Percentiles rank a stretch among this genome's conserved stretches.
Conservation (phyloP, 495 filamentous ascomycete species). For the Schizothecium vesticola region DNA sequence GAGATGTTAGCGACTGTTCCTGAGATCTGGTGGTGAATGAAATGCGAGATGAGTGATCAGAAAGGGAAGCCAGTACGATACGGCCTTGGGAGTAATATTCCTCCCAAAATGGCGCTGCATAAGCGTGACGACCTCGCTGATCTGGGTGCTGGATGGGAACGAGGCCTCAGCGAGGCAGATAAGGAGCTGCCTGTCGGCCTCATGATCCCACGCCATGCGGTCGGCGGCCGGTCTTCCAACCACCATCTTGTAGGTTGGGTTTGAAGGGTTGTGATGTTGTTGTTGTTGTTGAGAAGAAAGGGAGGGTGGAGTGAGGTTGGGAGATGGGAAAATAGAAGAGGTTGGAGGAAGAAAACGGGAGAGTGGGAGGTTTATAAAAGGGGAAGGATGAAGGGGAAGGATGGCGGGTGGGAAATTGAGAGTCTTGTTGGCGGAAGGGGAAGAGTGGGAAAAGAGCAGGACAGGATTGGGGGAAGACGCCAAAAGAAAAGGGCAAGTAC, state of each 20-base stretch:
- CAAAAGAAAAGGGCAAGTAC: conserved; percentile 15
- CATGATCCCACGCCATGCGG: conserved; percentile 29
- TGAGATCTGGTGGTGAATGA: neutral
- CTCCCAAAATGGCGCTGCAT: conserved; percentile 22
- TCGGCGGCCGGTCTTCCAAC: neutral
- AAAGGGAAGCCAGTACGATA: conserved; percentile 18
- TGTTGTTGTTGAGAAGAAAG: conserved; percentile 2
- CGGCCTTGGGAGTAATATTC: conserved; percentile 27
- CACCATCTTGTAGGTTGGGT: neutral
- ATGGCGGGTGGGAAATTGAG: too few relatives aligned
- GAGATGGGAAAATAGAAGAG: neutral
- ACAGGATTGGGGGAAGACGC: neutral
- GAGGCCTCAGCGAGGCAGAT: conserved; percentile 14
- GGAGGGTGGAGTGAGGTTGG: neutral
- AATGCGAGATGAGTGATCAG: neutral
- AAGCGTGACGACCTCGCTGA: conserved; percentile 14
- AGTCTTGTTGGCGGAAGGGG: neutral
- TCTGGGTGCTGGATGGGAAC: conserved; percentile 14
- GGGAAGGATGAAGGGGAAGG: too few relatives aligned
- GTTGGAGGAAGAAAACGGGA: too few relatives aligned
- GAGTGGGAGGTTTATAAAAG: too few relatives aligned
- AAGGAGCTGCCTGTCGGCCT: conserved; percentile 26
- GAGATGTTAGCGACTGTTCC: conserved; percentile 13
- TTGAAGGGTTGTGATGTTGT: neutral
- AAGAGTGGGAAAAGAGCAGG: neutral